phyloP scores from a whole-genome alignment of 805 yeast species.

The Candida caryicola region DNA sequence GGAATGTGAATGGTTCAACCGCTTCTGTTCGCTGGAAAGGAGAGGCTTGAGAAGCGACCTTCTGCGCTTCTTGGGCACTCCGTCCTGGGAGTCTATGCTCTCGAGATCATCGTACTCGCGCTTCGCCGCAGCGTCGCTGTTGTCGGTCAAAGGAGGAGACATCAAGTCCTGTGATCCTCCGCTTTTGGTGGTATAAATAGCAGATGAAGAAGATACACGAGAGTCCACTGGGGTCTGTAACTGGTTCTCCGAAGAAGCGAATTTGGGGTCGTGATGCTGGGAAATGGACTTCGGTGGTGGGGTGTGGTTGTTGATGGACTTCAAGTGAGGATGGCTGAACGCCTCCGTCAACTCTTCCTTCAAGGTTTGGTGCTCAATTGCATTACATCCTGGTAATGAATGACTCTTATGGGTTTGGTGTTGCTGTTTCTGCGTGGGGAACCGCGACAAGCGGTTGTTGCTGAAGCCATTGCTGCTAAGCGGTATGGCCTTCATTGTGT shows the following conservation, averaged over 20 bases:
- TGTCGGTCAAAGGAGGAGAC: slow-evolving; percentile 7
- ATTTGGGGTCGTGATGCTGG: background rate
- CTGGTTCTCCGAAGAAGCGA: slow-evolving; percentile 13
- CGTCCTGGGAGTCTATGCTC: background rate
- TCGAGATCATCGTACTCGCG: background rate
- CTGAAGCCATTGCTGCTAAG: slow-evolving; percentile 5
- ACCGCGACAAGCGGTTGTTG: background rate
- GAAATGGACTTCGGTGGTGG: background rate
- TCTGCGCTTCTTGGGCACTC: slow-evolving; percentile 20
- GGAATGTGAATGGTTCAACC: slow-evolving; percentile 40
- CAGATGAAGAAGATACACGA: slow-evolving; percentile 18
- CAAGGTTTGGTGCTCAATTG: slow-evolving; percentile 14
- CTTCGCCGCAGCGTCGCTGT: slow-evolving; percentile 1
- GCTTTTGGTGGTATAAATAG: slow-evolving; percentile 6
- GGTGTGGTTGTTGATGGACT: slow-evolving; percentile 8
- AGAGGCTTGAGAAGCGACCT: slow-evolving; percentile 34
- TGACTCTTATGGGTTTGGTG: slow-evolving; percentile 17
- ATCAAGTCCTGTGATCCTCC: slow-evolving; percentile 2
- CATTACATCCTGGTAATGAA: slow-evolving; percentile 3
- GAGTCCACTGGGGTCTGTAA: slow-evolving; percentile 36
- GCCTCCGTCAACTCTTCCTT: slow-evolving; percentile 32
- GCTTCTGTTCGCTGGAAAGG: slow-evolving; percentile 37
- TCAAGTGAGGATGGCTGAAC: slow-evolving; percentile 26
- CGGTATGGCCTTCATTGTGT: slow-evolving; percentile 25
- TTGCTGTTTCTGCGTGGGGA: slow-evolving; percentile 1